phyloP scores from a whole-genome alignment of 2,329 filamentous ascomycete species.

The Pezicula neosporulosa region DNA sequence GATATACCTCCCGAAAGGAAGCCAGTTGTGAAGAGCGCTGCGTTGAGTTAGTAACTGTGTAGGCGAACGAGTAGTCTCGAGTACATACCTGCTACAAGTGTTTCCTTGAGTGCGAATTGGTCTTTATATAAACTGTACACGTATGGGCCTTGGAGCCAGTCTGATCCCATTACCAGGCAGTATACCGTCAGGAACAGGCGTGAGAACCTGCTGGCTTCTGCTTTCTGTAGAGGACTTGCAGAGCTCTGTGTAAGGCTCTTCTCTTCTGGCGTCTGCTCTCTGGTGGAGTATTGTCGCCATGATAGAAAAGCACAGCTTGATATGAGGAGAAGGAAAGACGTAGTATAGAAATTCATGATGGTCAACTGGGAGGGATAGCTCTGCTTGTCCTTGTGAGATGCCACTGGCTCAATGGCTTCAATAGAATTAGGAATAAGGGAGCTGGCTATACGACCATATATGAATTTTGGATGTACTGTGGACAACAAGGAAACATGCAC shows the following conservation, averaged over 20 bases:
- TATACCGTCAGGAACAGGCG: slow-evolving; percentile 39
- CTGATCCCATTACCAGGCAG: slow-evolving; percentile 45
- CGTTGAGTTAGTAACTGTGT: not conserved
- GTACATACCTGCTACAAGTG: slow-evolving; percentile 16
- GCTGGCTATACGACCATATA: too few species aligned
- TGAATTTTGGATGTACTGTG: too few species aligned
- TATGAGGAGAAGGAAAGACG: slow-evolving; percentile 20
- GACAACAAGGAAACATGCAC: too few species aligned
- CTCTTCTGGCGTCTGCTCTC: slow-evolving; percentile 13
- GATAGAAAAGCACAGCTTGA: slow-evolving; percentile 21
- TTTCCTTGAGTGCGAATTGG: slow-evolving; percentile 25
- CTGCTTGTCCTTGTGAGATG: too few species aligned
- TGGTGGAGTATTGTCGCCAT: slow-evolving; percentile 22
- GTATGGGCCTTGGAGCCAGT: slow-evolving; percentile 45
- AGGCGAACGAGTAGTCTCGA: not conserved
- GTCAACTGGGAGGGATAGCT: too few species aligned
- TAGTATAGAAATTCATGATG: slow-evolving; percentile 22
- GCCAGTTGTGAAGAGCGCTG: slow-evolving; percentile 26
- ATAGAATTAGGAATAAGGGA: not conserved
- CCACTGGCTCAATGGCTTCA: not conserved
- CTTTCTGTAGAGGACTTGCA: slow-evolving; percentile 20
- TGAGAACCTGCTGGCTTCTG: slow-evolving; percentile 22
- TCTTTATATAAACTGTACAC: slow-evolving; percentile 30
- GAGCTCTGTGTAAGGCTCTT: slow-evolving; percentile 9
- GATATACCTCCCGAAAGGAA: slow-evolving; percentile 28